phyloP scores from a whole-genome alignment of 2,329 filamentous ascomycete genomes.

The Penicillium sp. region DNA sequence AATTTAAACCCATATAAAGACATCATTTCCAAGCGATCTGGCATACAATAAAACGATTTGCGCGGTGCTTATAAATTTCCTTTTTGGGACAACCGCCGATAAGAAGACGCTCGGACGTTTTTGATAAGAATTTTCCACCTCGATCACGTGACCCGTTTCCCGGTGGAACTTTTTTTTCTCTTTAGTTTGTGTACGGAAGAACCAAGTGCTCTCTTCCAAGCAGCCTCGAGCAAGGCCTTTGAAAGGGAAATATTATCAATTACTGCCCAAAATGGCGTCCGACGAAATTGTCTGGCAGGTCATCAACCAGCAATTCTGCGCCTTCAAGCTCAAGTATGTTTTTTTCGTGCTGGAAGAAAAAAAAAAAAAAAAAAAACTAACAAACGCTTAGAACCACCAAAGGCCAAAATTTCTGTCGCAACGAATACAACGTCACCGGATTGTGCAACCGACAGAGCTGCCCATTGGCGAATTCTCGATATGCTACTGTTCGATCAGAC shows the following conservation, averaged over 20 bases:
- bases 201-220: background rate
- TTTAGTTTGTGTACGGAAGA: background rate
- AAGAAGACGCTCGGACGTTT: background rate
- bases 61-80: constrained; percentile 5
- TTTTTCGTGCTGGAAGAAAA: constrained; percentile 5
- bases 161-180: constrained; percentile 12
- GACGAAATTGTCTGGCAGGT: constrained; percentile 98
- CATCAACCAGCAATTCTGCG: constrained; percentile 92
- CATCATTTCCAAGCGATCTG: background rate
- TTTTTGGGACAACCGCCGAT: constrained; percentile 1
- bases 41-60: background rate
- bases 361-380: background rate
- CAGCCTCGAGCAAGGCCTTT: constrained; percentile 15
- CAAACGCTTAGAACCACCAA: constrained; percentile 64
- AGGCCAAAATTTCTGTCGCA: constrained; percentile 89
- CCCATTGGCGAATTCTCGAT: constrained; percentile 84
- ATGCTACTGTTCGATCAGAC: constrained; percentile 85
- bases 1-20: background rate
- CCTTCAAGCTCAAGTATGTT: constrained; percentile 83
- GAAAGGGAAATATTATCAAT: constrained; percentile 3
- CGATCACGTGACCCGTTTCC: constrained; percentile 16
- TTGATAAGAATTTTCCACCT: constrained; percentile 19
- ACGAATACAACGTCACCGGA: constrained; percentile 83
- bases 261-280: constrained; percentile 48
- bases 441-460: constrained; percentile 85